A percentile compares a stretch with the other conserved stretches of the same genome.
These are phyloP conservation scores for Asterophora parasitica DNA, from an alignment of 768 basidiomycete species.

Conservation along the genomic window DNA sequence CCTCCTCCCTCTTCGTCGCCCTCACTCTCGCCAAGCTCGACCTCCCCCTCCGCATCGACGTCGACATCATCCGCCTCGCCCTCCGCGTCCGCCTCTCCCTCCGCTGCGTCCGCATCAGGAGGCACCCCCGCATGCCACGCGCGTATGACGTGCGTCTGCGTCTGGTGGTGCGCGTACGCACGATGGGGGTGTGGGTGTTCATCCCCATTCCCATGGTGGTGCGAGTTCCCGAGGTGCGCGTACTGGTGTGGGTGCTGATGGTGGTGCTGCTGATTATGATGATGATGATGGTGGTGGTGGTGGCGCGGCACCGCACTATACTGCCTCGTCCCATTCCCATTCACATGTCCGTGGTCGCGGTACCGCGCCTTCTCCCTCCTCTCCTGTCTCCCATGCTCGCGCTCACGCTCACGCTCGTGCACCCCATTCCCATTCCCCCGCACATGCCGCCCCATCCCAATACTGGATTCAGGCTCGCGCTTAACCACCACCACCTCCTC, in stretches of 20 bases:
- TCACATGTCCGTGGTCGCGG: background rate
- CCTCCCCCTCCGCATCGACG: background rate
- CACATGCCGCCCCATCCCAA: conserved; percentile 20
- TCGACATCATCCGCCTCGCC: conserved; percentile 26
- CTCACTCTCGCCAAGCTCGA: conserved; percentile 16
- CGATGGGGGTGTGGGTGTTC: too few species aligned
- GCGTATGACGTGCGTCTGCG: conserved; percentile 2
- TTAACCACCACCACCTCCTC: too few species aligned
- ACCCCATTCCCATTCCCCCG: conserved; percentile 19
- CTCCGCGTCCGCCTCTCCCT: conserved; percentile 24
- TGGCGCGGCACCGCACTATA: background rate
- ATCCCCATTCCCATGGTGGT: too few species aligned
- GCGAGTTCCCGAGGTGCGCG: too few species aligned
- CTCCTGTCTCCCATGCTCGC: too few species aligned
- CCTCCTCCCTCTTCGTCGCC: conserved; percentile 23
- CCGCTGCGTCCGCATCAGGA: background rate
- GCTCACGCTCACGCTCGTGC: conserved; percentile 8
- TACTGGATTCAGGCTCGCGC: too few species aligned
- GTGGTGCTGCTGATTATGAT: background rate
- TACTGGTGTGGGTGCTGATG: conserved; percentile 10
- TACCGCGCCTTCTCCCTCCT: background rate
- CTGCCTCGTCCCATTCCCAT: too few species aligned
- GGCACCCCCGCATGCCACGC: conserved; percentile 5
- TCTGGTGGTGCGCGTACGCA: background rate
- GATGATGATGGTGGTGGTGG: conserved; percentile 5